A percentile compares a stretch with the other conserved stretches of the same genome.
phyloP scores from a whole-genome alignment of 2,329 filamentous ascomycete species.

The Colletotrichum karsti region DNA sequence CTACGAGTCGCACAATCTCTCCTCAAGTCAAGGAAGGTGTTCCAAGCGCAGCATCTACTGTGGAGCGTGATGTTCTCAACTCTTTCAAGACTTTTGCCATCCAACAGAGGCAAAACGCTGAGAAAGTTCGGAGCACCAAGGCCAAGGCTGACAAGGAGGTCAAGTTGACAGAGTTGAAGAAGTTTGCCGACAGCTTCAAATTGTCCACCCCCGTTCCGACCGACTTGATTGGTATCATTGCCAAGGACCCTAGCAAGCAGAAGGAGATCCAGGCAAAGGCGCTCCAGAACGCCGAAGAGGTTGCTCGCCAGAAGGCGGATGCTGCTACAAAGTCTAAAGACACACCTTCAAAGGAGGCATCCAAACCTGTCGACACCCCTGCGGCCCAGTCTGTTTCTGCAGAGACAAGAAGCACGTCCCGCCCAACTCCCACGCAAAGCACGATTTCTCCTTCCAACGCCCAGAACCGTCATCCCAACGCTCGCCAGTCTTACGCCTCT shows the following conservation, averaged over 20 bases:
- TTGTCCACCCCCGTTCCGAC: slow-evolving; percentile 90
- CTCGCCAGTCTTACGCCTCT: slow-evolving; percentile 58
- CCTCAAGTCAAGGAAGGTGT: slow-evolving; percentile 48
- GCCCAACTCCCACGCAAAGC: slow-evolving; percentile 44
- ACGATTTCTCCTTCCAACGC: slow-evolving; percentile 37
- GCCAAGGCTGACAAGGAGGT: slow-evolving; percentile 83
- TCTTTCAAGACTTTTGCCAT: slow-evolving; percentile 72
- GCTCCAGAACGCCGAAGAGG: slow-evolving; percentile 75
- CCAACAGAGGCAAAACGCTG: slow-evolving; percentile 62
- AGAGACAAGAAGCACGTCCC: slow-evolving; percentile 40
- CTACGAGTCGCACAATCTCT: slow-evolving; percentile 50
- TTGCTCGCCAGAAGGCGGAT: slow-evolving; percentile 55
- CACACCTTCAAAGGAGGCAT: slow-evolving; percentile 57
- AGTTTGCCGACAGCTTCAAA: slow-evolving; percentile 94
- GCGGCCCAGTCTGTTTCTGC: slow-evolving; percentile 25
- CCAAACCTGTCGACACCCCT: slow-evolving; percentile 40
- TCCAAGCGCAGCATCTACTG: slow-evolving; percentile 66
- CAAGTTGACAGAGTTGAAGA: slow-evolving; percentile 93
- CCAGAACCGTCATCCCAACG: slow-evolving; percentile 54
- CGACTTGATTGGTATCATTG: slow-evolving; percentile 92
- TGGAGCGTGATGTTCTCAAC: slow-evolving; percentile 68
- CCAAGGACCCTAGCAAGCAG: slow-evolving; percentile 96
- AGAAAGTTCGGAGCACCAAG: slow-evolving; percentile 66
- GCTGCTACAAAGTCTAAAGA: slow-evolving; percentile 62
- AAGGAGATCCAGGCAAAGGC: slow-evolving; percentile 92